Evolutionary conservation across 106 monocot species (phyloP), one percentile per base, ranked within the genome.

Genomic region (Dactylorhiza incarnata): DNA sequence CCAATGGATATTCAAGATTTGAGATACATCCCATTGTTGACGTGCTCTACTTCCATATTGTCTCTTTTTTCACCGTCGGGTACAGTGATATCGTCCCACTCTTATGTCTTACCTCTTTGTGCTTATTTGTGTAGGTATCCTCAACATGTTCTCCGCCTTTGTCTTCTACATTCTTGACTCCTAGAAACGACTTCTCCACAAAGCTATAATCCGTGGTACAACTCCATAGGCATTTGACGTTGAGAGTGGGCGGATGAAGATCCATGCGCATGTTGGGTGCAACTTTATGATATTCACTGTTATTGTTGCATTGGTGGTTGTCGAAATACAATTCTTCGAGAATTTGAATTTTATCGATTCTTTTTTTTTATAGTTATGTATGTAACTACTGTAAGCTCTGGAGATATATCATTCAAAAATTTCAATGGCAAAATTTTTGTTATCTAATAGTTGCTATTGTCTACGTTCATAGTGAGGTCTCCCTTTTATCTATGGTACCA

Each of bases 311-410:
- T 73, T 23, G 8, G 88, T 85, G 5, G 54, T 81, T 12, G 6
- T 83, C 5, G 85, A 76, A 7, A 50, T 91, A 26, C 74, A 82
- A 74, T 44, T 48, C 9, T 9, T 91, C 0, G 88, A 91, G 79
- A 37, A 74, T 49, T 78, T 91, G 46, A 72, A 83, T 53, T 91
- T 72, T 86, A 65, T 88, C 54, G 86, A 88, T 65, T 86, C 88
- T 1, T 9, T 91, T 15, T 91, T 46, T 68, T 91, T 70, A 77
- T 88, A 0, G 86, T 88, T 61, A 91, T 88, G 88, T 86, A 86
- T 68, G 88, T 88, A 46, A 88, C 86, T 15, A 91, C 91, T 2
- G 88, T 91, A 4, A 88, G 87, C 16, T 91, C 88, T 71, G 90
- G 88, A 5, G 90, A 91, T 71, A 71, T 65, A 47, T 88, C 88